Percentiles rank a stretch among this genome's conserved stretches.
These are phyloP conservation scores for Stephanodiscus triporus DNA, from an alignment of 108 stramenopile species.

Conservation along the genomic window DNA sequence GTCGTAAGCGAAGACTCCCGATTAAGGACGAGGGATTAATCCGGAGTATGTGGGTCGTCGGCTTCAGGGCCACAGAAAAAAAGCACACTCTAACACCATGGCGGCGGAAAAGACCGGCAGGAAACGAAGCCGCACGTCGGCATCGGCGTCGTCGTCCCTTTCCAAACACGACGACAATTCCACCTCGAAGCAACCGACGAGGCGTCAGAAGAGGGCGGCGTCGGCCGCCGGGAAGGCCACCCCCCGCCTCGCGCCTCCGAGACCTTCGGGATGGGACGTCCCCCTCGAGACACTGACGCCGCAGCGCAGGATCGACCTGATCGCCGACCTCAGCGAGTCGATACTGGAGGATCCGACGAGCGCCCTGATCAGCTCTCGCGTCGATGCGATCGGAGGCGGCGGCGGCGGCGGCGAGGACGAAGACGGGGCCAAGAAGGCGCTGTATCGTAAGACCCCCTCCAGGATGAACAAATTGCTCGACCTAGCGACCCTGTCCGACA, in stretches of 20 bases:
- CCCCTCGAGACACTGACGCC: constrained; percentile 36
- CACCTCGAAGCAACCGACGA: constrained; percentile 11
- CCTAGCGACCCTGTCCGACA: constrained; percentile 55
- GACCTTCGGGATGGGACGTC: constrained; percentile 13
- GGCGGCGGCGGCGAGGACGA: constrained; percentile 4
- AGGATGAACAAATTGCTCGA: constrained; percentile 63
- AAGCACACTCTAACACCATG: background rate
- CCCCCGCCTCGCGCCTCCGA: constrained; percentile 6
- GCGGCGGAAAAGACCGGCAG: constrained; percentile 14
- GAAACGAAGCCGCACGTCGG: constrained; percentile 26
- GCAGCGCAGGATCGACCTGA: constrained; percentile 58
- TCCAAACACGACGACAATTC: background rate
- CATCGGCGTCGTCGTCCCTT: background rate
- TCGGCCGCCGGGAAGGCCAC: constrained; percentile 26
- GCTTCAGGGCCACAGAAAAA: too few relatives aligned
- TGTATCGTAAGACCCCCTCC: constrained; percentile 50
- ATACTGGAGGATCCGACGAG: constrained; percentile 72
- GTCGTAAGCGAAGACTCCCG: too few relatives aligned
- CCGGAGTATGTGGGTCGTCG: too few relatives aligned
- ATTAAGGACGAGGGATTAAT: too few relatives aligned
- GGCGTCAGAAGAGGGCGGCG: constrained; percentile 26
- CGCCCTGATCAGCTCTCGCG: constrained; percentile 57
- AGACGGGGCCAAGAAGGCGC: constrained; percentile 16
- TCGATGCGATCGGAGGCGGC: constrained; percentile 7
- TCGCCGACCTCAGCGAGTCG: constrained; percentile 79